These are phyloP conservation scores for Lentinus brumalis DNA, from an alignment of 768 basidiomycete genomes.

Conservation along the genomic window DNA sequence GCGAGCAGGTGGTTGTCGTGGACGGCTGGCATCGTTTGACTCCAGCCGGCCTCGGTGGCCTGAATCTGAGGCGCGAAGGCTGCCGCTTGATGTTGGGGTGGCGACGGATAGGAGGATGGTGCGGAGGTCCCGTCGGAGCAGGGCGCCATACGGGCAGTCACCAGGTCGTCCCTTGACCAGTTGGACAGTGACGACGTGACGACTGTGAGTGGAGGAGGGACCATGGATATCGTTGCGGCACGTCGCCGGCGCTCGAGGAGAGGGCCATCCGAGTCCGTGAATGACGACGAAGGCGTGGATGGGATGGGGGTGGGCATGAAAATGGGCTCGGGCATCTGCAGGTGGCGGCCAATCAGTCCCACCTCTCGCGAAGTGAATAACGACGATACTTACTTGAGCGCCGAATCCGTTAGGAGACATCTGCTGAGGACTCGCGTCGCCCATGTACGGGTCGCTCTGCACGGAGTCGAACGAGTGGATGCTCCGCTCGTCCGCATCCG, in stretches of 20 bases:
- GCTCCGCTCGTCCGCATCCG: slow-evolving; percentile 18
- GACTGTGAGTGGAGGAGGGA: slow-evolving; percentile 34
- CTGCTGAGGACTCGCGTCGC: slow-evolving; percentile 3
- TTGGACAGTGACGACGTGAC: slow-evolving; percentile 39
- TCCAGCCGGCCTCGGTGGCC: slow-evolving; percentile 2
- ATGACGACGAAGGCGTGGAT: neutral
- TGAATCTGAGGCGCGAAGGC: neutral
- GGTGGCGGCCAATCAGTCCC: neutral
- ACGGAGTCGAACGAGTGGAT: slow-evolving; percentile 12
- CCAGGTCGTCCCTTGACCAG: slow-evolving; percentile 15
- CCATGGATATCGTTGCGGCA: slow-evolving; percentile 25
- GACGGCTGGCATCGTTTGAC: neutral
- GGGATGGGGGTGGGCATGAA: slow-evolving; percentile 1
- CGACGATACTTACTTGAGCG: slow-evolving; percentile 1
- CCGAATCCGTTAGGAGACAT: slow-evolving; percentile 4
- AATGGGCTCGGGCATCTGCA: slow-evolving; percentile 11
- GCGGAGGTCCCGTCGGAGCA: neutral
- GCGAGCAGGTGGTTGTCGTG: neutral
- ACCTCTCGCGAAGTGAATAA: neutral
- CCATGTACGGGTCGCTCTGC: slow-evolving; percentile 2
- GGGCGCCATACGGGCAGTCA: slow-evolving; percentile 13
- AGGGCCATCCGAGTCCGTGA: slow-evolving; percentile 3
- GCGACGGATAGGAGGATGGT: neutral
- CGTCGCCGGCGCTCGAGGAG: slow-evolving; percentile 28
- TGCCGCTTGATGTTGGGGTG: neutral